Percentiles rank a stretch among this genome's conserved stretches.
phyloP scores from a whole-genome alignment of 2,329 filamentous ascomycete genomes.

The Acrocalymma vagum region DNA sequence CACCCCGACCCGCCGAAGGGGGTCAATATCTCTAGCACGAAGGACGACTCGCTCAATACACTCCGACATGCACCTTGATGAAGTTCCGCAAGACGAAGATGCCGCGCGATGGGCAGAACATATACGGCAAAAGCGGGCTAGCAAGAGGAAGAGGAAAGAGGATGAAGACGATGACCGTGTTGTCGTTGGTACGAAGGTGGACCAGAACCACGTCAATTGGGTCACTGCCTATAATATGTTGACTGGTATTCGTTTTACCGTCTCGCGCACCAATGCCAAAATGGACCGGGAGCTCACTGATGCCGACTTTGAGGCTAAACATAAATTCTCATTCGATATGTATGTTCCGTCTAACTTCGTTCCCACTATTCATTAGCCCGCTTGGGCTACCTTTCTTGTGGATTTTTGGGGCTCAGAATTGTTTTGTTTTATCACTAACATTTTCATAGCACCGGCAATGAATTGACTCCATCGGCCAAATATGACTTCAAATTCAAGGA shows the following conservation, averaged over 20 bases:
- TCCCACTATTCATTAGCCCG: slow-evolving; percentile 18
- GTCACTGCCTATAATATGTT: slow-evolving; percentile 99
- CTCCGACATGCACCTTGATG: slow-evolving; percentile 84
- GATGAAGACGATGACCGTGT: slow-evolving; percentile 91
- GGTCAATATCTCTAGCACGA: slow-evolving; percentile 83
- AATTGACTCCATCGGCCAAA: slow-evolving; percentile 95
- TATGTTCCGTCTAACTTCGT: slow-evolving; percentile 58
- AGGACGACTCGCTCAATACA: slow-evolving; percentile 85
- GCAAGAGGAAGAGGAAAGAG: slow-evolving; percentile 82
- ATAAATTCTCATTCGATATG: slow-evolving; percentile 99
- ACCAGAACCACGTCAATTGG: slow-evolving; percentile 96
- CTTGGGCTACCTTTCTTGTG: slow-evolving; percentile 11
- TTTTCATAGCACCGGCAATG: slow-evolving; percentile 80
- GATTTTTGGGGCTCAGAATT: slow-evolving; percentile 20
- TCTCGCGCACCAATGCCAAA: slow-evolving; percentile 96
- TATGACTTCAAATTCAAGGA: slow-evolving; percentile 99
- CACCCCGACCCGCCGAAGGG: slow-evolving; percentile 70
- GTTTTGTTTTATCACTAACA: slow-evolving; percentile 40
- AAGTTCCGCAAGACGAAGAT: slow-evolving; percentile 87
- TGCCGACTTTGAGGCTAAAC: slow-evolving; percentile 90
- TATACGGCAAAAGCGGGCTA: slow-evolving; percentile 89
- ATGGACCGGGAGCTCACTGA: slow-evolving; percentile 89
- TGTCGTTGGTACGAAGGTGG: slow-evolving; percentile 95
- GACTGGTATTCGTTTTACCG: slow-evolving; percentile 96
- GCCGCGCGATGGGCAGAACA: slow-evolving; percentile 91